These are phyloP conservation scores for Ogataea philodendri DNA, from an alignment of 805 yeast species.

Conservation along the genomic window DNA sequence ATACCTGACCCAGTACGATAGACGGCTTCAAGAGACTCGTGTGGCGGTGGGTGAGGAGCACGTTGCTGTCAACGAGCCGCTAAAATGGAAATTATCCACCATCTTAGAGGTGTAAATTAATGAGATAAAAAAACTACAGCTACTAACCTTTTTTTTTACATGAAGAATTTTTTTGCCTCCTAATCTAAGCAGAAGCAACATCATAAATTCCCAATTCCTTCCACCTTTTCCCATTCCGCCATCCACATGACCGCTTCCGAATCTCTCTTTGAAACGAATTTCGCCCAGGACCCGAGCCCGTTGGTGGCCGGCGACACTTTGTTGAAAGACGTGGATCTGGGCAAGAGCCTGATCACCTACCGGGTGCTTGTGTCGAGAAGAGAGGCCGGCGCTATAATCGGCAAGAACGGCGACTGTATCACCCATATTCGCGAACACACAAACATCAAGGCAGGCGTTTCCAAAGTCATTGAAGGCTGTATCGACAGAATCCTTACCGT, in stretches of 20 bases:
- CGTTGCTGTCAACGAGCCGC: conserved; percentile 18
- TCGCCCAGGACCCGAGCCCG: conserved; percentile 23
- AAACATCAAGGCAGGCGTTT: conserved; percentile 81
- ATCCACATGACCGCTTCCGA: conserved; percentile 28
- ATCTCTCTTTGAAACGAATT: conserved; percentile 33
- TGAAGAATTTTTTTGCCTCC: conserved; percentile 5
- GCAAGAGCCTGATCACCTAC: conserved; percentile 35
- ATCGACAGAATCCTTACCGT: conserved; percentile 81
- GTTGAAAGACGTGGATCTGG: conserved; percentile 29
- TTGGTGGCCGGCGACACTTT: conserved; percentile 15
- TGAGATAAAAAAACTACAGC: too few species aligned
- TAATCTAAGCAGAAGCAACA: conserved; percentile 4
- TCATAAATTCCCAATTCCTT: conserved; percentile 1
- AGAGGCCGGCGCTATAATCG: conserved; percentile 89
- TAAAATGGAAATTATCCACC: conserved; percentile 31
- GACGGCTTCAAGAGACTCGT: conserved; percentile 25
- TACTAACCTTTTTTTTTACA: conserved; percentile 2
- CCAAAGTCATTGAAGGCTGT: conserved; percentile 75
- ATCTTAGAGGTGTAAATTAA: conserved; percentile 10
- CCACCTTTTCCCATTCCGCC: conserved; percentile 3
- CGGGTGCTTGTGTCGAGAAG: conserved; percentile 74
- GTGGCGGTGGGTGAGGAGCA: neutral
- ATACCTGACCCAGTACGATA: conserved; percentile 29
- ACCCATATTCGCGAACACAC: conserved; percentile 73
- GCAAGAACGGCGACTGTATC: conserved; percentile 77